A percentile compares a stretch with the other conserved stretches of the same genome.
These are phyloP conservation scores for Kernera saxatilis DNA, from an alignment of 345 rosid species.

Conservation along the genomic window DNA sequence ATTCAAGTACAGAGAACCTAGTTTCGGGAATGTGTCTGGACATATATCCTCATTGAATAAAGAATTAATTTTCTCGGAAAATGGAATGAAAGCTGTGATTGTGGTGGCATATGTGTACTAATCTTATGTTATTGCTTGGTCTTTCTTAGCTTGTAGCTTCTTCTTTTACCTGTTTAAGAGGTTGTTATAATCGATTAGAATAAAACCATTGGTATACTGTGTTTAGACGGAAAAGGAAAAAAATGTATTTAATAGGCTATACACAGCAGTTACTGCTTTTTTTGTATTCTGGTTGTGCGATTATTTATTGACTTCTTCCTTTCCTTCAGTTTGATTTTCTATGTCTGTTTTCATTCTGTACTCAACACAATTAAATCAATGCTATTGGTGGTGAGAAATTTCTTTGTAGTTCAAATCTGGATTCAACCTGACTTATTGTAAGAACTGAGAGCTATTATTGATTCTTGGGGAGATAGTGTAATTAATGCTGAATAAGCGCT, in stretches of 20 bases:
- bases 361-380: neutral
- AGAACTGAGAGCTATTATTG: constrained; percentile 20
- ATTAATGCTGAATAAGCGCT: constrained; percentile 13
- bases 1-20: neutral
- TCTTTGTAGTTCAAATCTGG: neutral
- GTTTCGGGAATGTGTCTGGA: neutral
- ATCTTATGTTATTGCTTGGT: constrained; percentile 2
- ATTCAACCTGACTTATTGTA: constrained; percentile 4
- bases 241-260: neutral
- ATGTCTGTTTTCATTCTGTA: neutral
- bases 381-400: neutral
- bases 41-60: neutral
- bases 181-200: neutral
- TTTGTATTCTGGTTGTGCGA: neutral
- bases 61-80: neutral
- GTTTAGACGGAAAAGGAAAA: neutral
- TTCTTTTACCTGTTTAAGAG: neutral
- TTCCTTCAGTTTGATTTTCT: neutral
- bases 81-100: constrained; percentile 8
- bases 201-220: neutral
- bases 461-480: constrained; percentile 1
- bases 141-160: constrained; percentile 11
- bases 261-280: neutral
- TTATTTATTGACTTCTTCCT: neutral
- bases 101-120: neutral